Percentiles rank a stretch among this genome's conserved stretches.
phyloP scores from a whole-genome alignment of 176 grass and related monocot species.

The Rhipidocladum racemiflorum region DNA sequence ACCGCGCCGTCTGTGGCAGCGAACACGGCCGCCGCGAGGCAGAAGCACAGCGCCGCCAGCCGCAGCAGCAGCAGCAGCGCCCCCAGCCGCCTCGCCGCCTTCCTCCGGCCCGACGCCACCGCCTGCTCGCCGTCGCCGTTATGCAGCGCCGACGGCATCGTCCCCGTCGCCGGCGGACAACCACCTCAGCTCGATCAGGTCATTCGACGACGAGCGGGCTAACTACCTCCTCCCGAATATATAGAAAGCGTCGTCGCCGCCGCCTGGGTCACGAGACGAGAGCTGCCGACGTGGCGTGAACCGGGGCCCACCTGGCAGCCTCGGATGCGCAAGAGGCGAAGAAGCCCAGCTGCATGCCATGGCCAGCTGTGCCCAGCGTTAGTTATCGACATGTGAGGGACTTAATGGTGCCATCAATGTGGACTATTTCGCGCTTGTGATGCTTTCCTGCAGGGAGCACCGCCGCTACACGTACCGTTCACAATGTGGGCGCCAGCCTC shows the following conservation, averaged over 20 bases:
- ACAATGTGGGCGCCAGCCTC: too few relatives aligned
- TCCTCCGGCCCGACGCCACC: neutral
- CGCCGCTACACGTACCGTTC: neutral
- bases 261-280: conserved; percentile 20
- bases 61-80: conserved; percentile 29
- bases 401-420: conserved; percentile 39
- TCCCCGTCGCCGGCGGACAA: neutral
- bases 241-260: neutral
- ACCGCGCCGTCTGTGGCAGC: neutral
- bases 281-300: conserved; percentile 25
- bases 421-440: conserved; percentile 10
- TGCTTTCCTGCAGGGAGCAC: neutral
- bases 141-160: conserved; percentile 19
- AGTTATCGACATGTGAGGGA: conserved; percentile 31
- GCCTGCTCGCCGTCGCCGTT: conserved; percentile 39
- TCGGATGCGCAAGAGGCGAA: neutral
- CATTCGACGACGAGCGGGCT: neutral
- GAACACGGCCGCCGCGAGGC: conserved; percentile 26
- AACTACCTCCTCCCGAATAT: neutral
- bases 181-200: neutral
- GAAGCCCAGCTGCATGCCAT: neutral
- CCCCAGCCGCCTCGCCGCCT: neutral
- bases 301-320: neutral
- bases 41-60: conserved; percentile 10
- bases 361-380: conserved; percentile 25